These are phyloP conservation scores for Thielaviopsis musarum DNA, from an alignment of 2,329 filamentous ascomycete genomes.

Conservation along the genomic window DNA sequence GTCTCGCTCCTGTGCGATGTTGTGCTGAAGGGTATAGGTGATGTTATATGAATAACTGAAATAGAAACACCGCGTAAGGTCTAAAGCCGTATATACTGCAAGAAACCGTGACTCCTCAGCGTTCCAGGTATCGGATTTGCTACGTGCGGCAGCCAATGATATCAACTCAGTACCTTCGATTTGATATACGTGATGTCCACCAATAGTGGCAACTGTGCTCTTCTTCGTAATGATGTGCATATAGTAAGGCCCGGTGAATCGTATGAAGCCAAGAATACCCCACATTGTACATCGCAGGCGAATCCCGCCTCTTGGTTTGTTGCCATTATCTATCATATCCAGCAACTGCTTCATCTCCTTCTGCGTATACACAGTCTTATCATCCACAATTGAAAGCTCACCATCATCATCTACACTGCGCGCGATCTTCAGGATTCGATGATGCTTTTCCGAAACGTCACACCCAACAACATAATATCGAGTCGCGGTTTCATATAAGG, in stretches of 20 bases:
- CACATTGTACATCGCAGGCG: constrained; percentile 80
- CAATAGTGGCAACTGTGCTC: constrained; percentile 88
- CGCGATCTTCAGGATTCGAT: constrained; percentile 88
- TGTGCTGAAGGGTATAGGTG: constrained; percentile 79
- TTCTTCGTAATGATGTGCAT: constrained; percentile 95
- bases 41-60: constrained; percentile 98
- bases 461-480: constrained; percentile 90
- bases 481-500: constrained; percentile 87
- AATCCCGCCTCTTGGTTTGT: constrained; percentile 76
- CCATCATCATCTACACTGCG: constrained; percentile 54
- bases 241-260: constrained; percentile 90
- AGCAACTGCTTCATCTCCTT: constrained; percentile 87
- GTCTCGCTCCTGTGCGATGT: constrained; percentile 66
- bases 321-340: constrained; percentile 88
- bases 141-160: constrained; percentile 61
- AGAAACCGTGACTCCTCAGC: constrained; percentile 82
- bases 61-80: constrained; percentile 84
- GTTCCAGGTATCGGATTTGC: constrained; percentile 61
- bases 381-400: constrained; percentile 73
- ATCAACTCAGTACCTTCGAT: constrained; percentile 87
- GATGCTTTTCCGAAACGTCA: constrained; percentile 75
- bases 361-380: constrained; percentile 86
- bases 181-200: constrained; percentile 90
- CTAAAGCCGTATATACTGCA: constrained; percentile 75
- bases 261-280: constrained; percentile 88